A percentile compares a stretch with the other conserved stretches of the same genome.
These are phyloP conservation scores for Plasmodium sp. DNA, from an alignment of 169 alveolate species.

Conservation along the genomic window DNA sequence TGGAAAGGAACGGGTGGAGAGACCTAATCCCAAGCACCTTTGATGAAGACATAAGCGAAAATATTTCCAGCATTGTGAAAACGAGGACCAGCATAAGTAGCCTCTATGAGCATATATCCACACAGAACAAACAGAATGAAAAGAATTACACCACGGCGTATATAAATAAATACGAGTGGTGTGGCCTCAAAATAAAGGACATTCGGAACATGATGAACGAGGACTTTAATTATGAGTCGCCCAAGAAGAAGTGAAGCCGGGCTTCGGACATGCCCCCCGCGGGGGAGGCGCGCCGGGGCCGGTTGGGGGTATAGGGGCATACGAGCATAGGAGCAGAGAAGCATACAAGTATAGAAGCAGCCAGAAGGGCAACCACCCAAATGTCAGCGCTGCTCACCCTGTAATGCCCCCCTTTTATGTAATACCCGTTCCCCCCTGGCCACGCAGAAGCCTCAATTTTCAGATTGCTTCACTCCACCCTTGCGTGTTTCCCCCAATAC, in stretches of 20 bases:
- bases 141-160: slow-evolving; percentile 45
- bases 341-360: too few species aligned
- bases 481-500: neutral
- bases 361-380: neutral
- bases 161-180: slow-evolving; percentile 73
- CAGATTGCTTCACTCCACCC: neutral
- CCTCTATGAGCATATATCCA: slow-evolving; percentile 24
- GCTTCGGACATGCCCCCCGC: neutral
- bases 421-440: neutral
- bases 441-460: neutral
- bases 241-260: slow-evolving; percentile 17
- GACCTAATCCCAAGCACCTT: slow-evolving; percentile 77
- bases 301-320: neutral
- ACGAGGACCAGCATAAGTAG: slow-evolving; percentile 39
- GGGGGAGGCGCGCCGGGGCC: neutral
- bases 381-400: neutral
- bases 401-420: neutral
- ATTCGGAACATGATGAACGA: slow-evolving; percentile 65
- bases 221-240: slow-evolving; percentile 62
- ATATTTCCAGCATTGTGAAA: slow-evolving; percentile 74
- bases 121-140: slow-evolving; percentile 59
- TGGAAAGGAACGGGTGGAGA: slow-evolving; percentile 85
- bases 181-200: slow-evolving; percentile 63
- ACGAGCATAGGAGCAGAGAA: too few species aligned
- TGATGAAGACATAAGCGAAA: slow-evolving; percentile 78